Evolutionary conservation across 208 protist species (phyloP).

Genomic region (Wallacemonas sp.): DNA sequence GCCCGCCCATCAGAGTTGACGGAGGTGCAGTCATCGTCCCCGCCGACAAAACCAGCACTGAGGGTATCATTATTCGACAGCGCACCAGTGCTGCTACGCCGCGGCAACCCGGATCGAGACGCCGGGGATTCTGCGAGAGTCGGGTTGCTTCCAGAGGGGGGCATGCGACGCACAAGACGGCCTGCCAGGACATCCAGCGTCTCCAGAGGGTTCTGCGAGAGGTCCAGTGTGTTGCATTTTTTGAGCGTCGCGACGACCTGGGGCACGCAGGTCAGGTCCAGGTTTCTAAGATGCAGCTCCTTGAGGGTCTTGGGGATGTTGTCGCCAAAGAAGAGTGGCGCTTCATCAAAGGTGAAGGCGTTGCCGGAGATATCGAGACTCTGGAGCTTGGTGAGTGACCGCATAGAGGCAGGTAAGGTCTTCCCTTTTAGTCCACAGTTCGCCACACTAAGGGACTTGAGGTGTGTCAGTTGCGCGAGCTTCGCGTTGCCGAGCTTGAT

Average conservation of each 20-base stretch:
- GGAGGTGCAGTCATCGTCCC: constrained; percentile 38
- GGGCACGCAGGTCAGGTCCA: constrained; percentile 68
- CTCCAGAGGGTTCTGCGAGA: constrained; percentile 78
- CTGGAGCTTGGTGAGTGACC: constrained; percentile 37
- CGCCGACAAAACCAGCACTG: constrained; percentile 3
- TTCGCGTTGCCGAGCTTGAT: constrained; percentile 46
- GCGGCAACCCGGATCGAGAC: constrained; percentile 6
- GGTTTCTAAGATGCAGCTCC: constrained; percentile 64
- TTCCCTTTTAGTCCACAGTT: constrained; percentile 66
- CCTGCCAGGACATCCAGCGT: constrained; percentile 86
- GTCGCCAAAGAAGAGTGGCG: constrained; percentile 66
- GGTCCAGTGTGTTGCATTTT: constrained; percentile 61
- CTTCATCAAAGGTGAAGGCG: constrained; percentile 58
- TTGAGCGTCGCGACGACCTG: constrained; percentile 61
- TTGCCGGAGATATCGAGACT: constrained; percentile 83
- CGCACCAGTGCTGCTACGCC: background rate
- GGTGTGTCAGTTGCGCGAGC: constrained; percentile 38
- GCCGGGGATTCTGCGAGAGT: background rate
- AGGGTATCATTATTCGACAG: constrained; percentile 21
- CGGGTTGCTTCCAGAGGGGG: constrained; percentile 11
- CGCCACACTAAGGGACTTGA: constrained; percentile 59
- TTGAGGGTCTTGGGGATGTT: constrained; percentile 54
- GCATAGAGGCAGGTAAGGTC: constrained; percentile 55
- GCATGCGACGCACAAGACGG: constrained; percentile 58
- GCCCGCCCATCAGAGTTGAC: constrained; percentile 23